Conservation (phyloP, 768 basidiomycete genomes). For the Leccinellum albellum region DNA sequence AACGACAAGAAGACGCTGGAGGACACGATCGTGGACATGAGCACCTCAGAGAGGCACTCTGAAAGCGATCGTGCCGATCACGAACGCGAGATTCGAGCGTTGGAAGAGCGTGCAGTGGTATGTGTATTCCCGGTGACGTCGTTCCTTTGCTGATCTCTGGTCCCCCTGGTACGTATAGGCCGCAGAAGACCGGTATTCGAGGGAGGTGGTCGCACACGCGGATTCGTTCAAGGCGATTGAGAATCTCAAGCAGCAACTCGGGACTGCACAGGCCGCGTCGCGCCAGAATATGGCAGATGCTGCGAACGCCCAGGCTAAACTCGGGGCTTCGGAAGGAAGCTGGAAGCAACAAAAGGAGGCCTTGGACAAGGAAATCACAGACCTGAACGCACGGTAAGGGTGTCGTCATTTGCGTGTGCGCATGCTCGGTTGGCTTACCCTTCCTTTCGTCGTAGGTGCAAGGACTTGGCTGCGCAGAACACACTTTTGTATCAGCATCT, state of each 20-base stretch:
- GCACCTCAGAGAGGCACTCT: conserved; percentile 63
- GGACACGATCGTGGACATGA: conserved; percentile 78
- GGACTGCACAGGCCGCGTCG: conserved; percentile 45
- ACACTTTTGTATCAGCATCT: conserved; percentile 76
- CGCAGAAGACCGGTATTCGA: conserved; percentile 77
- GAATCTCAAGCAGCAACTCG: conserved; percentile 59
- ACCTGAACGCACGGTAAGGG: conserved; percentile 64
- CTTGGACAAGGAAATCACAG: conserved; percentile 72
- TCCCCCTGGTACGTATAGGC: conserved; percentile 34
- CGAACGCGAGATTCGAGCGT: conserved; percentile 60
- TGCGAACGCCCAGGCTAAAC: conserved; percentile 73
- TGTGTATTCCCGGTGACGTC: conserved; percentile 1
- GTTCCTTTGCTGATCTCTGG: not conserved
- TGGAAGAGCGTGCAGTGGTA: conserved; percentile 71
- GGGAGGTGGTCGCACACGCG: conserved; percentile 82
- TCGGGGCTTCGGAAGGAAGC: conserved; percentile 66
- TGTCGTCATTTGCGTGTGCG: not conserved
- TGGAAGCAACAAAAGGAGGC: conserved; percentile 78
- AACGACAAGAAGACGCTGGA: conserved; percentile 81
- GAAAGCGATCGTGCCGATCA: conserved; percentile 61
- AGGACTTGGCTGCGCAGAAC: conserved; percentile 76
- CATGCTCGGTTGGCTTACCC: not conserved
- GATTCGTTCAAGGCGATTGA: conserved; percentile 76
- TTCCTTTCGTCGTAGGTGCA: conserved; percentile 43
- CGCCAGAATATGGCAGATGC: conserved; percentile 59